Base-by-base conservation (phyloP, 805 yeast species). In the Wickerhamomyces bisporus region DNA sequence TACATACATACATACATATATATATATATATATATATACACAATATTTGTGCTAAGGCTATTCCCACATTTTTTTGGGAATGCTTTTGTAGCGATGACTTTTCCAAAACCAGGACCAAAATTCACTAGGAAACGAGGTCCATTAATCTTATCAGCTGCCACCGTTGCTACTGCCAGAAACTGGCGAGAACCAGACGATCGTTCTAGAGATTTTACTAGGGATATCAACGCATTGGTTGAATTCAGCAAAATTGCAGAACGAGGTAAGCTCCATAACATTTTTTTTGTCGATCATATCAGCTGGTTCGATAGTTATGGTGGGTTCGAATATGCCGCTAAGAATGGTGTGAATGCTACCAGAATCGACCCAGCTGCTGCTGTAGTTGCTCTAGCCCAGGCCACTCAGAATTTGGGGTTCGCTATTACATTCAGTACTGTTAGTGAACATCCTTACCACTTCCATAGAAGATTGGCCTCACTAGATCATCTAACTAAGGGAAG, bases 401-500 rank as follows among this genome's bases (percentile, higher is more conserved):
- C 71, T 6, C 47, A 59, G 34, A 57, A 56, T 32, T 43, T 66
- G 21, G 47, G 60, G 8, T 66, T 66, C 43, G 70, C 65, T 6
- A 45, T 66, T 17, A 67, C 71, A 4, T 61, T 61, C 25, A 55
- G 65, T 12, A 66, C 71, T 4, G 60, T 66, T 17, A 63, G 66
- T 40, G 72, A 66, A 34, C 60, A 57, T n/a, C 71, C 71, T 1
- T 66, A 61, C 33, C 65, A 60, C 42, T 55, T 66, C 32, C 63
- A 68, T 13, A 51, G 68, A 45, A 49, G 69, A 34, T 41, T 65
- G 28, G 65, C 68, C 5, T 64, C 72, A 1, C 51, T 66, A 32
- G 71, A 66, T 41, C 66, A 65, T 32, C 56, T 66, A 35, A 60
- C 69, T 6, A 54, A 55, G 11, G 72, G 72, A 8, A 54, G 72